Base-by-base conservation (phyloP, 768 basidiomycete genomes). In the Zangia roseola region DNA sequence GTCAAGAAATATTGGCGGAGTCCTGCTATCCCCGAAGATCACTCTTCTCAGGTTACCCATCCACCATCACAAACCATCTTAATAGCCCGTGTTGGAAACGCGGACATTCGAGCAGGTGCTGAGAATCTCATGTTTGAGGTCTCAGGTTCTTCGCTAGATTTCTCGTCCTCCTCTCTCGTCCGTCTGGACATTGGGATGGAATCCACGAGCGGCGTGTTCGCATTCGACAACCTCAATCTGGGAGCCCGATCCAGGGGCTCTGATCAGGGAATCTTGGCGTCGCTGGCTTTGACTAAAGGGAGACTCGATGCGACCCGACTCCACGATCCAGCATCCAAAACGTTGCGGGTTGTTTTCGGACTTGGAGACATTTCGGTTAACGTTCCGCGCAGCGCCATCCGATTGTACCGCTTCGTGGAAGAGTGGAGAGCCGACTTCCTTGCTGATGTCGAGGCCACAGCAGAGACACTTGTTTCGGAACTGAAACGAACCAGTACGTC, bases 351-450 rank as follows among this genome's bases (percentile, higher is more conserved):
- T 13, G 69, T 76, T 4, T 71, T 80, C 39, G 68, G 70, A 3
- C 56, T 83, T 5, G 71, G 71, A 10, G 71, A 70, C 20, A 57
- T 86, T 21, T 71, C 74, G 24, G 60, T 88, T 37, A 77, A 76
- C 46, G 82, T 93, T 20, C 91, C 91, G 4, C 84, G 90, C 21
- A 93, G 90, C 56, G 90, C 86, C 24, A 74, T 93, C 25, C 81
- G 85, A 14, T 72, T 91, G 5, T 89, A 89, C 64, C 81, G 77
- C 31, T 92, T 91, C 59, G 64, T 86, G 21, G 86, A 91, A 57
- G 86, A 91, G 58, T 94, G 92, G 92, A 74, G 81, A 57, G 79
- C 79, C 5, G 86, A 91, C 56, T 91, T 86, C 57, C 73, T 92
- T 25, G 84, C 91, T 16, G 84, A 77, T 5, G 77, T 91, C 33